Conservation (phyloP, 176 grass and related monocot genomes). For the Paspalum vaginatum region DNA sequence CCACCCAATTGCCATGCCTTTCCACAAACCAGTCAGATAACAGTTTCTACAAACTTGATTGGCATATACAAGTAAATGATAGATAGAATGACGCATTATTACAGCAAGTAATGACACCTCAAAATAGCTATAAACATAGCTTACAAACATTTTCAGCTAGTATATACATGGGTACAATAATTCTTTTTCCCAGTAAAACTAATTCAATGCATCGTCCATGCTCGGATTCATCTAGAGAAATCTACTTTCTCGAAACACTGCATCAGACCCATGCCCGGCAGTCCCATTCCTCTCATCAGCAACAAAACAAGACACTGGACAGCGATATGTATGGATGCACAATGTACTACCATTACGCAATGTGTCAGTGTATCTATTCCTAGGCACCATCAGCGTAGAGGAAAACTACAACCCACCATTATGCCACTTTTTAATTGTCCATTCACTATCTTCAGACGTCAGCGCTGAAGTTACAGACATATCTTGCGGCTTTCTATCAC, state of each 20-base stretch:
- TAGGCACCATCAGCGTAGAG: constrained; percentile 28
- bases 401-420: constrained; percentile 12
- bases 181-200: not conserved
- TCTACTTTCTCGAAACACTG: constrained; percentile 28
- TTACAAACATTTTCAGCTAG: too few relatives aligned
- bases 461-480: constrained; percentile 25
- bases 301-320: constrained; percentile 42
- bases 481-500: constrained; percentile 6
- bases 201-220: constrained; percentile 27
- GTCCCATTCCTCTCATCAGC: constrained; percentile 33
- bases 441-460: constrained; percentile 26
- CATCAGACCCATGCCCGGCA: not conserved
- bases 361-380: constrained; percentile 27
- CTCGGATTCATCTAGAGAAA: constrained; percentile 27
- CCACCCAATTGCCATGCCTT: too few relatives aligned
- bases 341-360: constrained; percentile 31
- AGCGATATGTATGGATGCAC: constrained; percentile 32
- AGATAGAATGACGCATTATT: not conserved
- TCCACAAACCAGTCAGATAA: not conserved
- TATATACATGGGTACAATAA: constrained; percentile 10
- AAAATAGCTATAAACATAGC: constrained; percentile 7
- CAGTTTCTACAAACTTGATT: not conserved
- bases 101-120: not conserved
- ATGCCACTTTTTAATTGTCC: not conserved
- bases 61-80: not conserved